Evolutionary conservation across 148 eudicot genomes (phyloP).

Genomic region (Pharnaceum exiguum): DNA sequence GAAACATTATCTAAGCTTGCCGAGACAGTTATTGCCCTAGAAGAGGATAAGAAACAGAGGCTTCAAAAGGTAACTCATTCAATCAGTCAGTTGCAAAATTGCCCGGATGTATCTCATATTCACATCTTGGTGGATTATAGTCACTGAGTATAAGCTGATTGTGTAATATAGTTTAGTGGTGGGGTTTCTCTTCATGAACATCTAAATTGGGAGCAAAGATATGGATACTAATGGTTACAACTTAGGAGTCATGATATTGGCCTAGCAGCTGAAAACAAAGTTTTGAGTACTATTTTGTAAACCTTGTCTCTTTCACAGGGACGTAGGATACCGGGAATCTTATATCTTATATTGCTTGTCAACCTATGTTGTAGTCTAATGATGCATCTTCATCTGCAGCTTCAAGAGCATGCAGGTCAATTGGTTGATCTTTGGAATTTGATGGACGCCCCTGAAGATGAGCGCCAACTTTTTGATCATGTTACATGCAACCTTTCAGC

Average conservation of each 20-base stretch:
- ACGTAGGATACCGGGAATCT: too few relatives aligned
- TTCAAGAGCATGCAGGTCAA: conserved; percentile 89
- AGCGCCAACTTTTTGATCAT: conserved; percentile 79
- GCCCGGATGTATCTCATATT: too few relatives aligned
- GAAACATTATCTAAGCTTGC: conserved; percentile 82
- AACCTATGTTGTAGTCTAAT: conserved; percentile 14
- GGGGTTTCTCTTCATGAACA: too few relatives aligned
- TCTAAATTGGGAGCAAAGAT: too few relatives aligned
- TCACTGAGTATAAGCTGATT: too few relatives aligned
- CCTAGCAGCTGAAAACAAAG: too few relatives aligned
- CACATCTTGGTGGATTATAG: too few relatives aligned
- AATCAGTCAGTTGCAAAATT: too few relatives aligned
- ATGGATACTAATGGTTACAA: not conserved
- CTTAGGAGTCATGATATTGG: too few relatives aligned
- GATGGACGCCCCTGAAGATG: conserved; percentile 85
- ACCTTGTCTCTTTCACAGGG: too few relatives aligned
- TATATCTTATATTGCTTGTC: not conserved
- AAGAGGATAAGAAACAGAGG: conserved; percentile 92
- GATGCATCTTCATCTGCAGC: conserved; percentile 35
- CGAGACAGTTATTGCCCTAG: conserved; percentile 72
- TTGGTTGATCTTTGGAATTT: conserved; percentile 90
- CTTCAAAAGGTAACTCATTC: conserved; percentile 74
- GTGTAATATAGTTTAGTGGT: too few relatives aligned
- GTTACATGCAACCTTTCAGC: conserved; percentile 90
- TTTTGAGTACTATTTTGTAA: too few relatives aligned